A percentile compares a stretch with the other conserved stretches of the same genome.
These are phyloP conservation scores for Ophiostoma sp. DNA, from an alignment of 2,329 filamentous ascomycete species.

Conservation along the genomic window DNA sequence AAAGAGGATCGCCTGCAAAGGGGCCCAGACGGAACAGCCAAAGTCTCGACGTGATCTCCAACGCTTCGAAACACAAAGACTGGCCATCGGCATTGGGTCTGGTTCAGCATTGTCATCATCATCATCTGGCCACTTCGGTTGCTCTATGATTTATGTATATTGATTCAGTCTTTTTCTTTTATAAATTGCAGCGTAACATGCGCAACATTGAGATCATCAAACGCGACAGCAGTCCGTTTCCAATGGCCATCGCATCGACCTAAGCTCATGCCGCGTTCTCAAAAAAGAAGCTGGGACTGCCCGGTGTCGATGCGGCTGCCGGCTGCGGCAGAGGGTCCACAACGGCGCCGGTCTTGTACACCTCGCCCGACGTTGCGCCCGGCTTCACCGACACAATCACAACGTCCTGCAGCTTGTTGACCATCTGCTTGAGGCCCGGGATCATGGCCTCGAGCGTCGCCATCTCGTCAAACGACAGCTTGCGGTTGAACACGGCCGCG, in stretches of 20 bases:
- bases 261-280: conserved; percentile 24
- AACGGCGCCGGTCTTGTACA: conserved; percentile 44
- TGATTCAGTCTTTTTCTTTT: too few relatives aligned
- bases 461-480: conserved; percentile 83
- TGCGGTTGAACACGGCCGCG: conserved; percentile 69
- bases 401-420: conserved; percentile 46
- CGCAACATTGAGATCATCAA: too few relatives aligned
- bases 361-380: conserved; percentile 58
- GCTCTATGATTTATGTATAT: too few relatives aligned
- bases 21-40: neutral
- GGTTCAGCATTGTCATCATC: too few relatives aligned
- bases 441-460: conserved; percentile 69
- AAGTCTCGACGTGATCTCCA: neutral
- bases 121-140: too few relatives aligned
- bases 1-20: neutral
- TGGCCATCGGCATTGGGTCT: too few relatives aligned
- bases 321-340: conserved; percentile 53
- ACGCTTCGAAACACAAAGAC: too few relatives aligned
- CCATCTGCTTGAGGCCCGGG: conserved; percentile 49
- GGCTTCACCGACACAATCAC: conserved; percentile 68
- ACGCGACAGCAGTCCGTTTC: too few relatives aligned
- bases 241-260: neutral
- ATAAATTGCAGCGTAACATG: too few relatives aligned
- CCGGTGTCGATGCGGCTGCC: conserved; percentile 74
- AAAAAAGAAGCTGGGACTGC: conserved; percentile 36